Base-by-base conservation (phyloP, 2,329 filamentous ascomycete species). In the Colletotrichum sp. region DNA sequence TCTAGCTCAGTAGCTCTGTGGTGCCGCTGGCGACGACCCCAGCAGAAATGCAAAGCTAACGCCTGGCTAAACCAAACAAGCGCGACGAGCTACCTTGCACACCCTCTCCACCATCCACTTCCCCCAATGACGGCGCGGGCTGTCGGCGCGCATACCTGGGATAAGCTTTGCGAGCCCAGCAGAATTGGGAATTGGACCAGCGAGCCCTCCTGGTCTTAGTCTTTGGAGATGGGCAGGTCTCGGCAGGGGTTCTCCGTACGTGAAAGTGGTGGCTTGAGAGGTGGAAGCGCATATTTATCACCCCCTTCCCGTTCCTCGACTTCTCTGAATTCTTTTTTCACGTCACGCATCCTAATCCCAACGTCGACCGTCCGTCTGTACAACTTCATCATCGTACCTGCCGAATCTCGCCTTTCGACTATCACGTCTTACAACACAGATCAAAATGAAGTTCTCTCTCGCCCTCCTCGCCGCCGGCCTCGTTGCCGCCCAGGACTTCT, bases 371-470 rank as follows among this genome's bases (percentile, higher is more conserved):
- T 70, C 66, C 32, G 48, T 66, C 56, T 36, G 18, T 66, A 70
- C 36, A 43, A n/a, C 16, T 48, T 43, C 32, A 13, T 58, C 43
- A n/a, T 64, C 8, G 58, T 22, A 68, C 3, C 73, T 43, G 25
- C 34, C 13, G 25, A 62, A 64, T 34, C 39, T 58, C 32, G 58
- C 30, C 28, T 55, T 71, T 27, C 65, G 66, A 74, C 66, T 43
- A 48, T 55, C 52, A 76, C 30, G 9, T 52, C 39, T 67, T 15
- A 15, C 65, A 27, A 28, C 30, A 66, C 62, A 30, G 70, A 30
- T 77, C 82, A 87, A 79, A 25, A 88, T 88, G 86, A 88, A 87
- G 86, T 78, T 81, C 78, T 67, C 82, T 55, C 76, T 84, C 72
- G 74, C 84, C 36, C 67, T 84, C 69, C 76, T 84, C 66, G 83